These are phyloP conservation scores for Aspergillus campestris DNA, from an alignment of 495 filamentous ascomycete species.

Conservation along the genomic window DNA sequence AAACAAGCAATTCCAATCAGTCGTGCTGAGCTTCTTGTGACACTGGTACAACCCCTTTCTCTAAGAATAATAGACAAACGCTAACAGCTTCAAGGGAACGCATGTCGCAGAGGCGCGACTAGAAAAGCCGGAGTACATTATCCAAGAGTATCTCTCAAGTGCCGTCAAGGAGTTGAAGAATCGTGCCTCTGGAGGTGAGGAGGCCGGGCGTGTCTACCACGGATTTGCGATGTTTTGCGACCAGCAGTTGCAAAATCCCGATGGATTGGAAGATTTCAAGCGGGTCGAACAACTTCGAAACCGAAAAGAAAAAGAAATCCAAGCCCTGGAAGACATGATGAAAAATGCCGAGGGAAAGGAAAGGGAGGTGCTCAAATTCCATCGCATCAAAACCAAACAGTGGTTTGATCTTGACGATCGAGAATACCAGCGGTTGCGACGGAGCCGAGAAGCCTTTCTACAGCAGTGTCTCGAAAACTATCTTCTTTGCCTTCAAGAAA, in stretches of 20 bases:
- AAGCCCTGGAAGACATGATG: conserved; percentile 53
- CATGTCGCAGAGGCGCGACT: conserved; percentile 87
- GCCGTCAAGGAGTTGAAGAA: conserved; percentile 74
- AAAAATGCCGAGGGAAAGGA: conserved; percentile 41
- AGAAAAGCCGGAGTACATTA: conserved; percentile 85
- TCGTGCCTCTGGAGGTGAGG: conserved; percentile 51
- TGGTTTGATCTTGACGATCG: conserved; percentile 86
- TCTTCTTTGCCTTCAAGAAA: conserved; percentile 71
- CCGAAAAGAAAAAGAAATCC: conserved; percentile 70
- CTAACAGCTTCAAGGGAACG: conserved; percentile 48
- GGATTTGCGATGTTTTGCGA: conserved; percentile 95
- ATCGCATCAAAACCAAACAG: conserved; percentile 58
- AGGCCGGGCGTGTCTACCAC: conserved; percentile 83
- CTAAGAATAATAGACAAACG: neutral
- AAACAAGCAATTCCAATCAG: conserved; percentile 68
- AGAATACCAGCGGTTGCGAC: conserved; percentile 70
- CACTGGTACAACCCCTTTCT: conserved; percentile 45
- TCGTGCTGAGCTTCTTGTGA: conserved; percentile 73
- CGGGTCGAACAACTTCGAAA: conserved; percentile 72
- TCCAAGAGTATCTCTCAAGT: conserved; percentile 70
- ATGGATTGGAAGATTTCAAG: conserved; percentile 74
- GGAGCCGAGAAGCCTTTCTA: conserved; percentile 70
- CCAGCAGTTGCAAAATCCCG: conserved; percentile 76
- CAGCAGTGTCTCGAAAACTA: conserved; percentile 91
- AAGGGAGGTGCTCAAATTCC: conserved; percentile 36